A percentile compares a stretch with the other conserved stretches of the same genome.
phyloP scores from a whole-genome alignment of 768 basidiomycete genomes.

The Calvatia gigantea region DNA sequence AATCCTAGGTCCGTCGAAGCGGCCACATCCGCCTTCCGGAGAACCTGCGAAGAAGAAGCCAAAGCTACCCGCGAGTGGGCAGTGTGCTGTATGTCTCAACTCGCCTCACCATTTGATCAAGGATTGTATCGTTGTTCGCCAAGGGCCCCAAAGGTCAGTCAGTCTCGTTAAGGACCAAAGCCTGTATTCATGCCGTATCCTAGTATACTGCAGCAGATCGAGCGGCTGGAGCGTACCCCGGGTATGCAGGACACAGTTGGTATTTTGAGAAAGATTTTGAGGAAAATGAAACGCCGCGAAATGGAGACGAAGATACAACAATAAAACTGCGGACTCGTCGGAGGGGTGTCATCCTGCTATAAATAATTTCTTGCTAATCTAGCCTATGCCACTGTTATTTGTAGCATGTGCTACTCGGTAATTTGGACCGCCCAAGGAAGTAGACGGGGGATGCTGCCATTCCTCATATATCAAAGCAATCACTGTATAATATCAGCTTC shows the following conservation, averaged over 20 bases:
- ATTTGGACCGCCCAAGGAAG: too few relatives aligned
- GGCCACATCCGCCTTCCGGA: slow-evolving; percentile 23
- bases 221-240: slow-evolving; percentile 19
- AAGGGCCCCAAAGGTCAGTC: slow-evolving; percentile 53
- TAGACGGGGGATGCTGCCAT: too few relatives aligned
- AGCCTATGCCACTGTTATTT: background rate
- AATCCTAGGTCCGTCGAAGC: slow-evolving; percentile 29
- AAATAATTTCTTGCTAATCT: background rate
- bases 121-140: slow-evolving; percentile 51
- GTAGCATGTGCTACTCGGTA: background rate
- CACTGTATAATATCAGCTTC: too few relatives aligned
- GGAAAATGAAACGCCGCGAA: slow-evolving; percentile 19
- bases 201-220: slow-evolving; percentile 22
- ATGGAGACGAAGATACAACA: background rate
- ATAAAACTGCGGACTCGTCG: background rate
- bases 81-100: slow-evolving; percentile 48
- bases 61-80: slow-evolving; percentile 19
- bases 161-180: background rate
- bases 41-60: slow-evolving; percentile 35
- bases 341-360: background rate
- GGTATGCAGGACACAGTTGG: slow-evolving; percentile 15
- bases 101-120: slow-evolving; percentile 42
- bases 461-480: too few relatives aligned
- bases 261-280: slow-evolving; percentile 21
- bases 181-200: slow-evolving; percentile 17